Percentiles rank a stretch among this genome's conserved stretches.
Evolutionary conservation across 768 basidiomycete species (phyloP).

Genomic region (Mycena maculata): DNA sequence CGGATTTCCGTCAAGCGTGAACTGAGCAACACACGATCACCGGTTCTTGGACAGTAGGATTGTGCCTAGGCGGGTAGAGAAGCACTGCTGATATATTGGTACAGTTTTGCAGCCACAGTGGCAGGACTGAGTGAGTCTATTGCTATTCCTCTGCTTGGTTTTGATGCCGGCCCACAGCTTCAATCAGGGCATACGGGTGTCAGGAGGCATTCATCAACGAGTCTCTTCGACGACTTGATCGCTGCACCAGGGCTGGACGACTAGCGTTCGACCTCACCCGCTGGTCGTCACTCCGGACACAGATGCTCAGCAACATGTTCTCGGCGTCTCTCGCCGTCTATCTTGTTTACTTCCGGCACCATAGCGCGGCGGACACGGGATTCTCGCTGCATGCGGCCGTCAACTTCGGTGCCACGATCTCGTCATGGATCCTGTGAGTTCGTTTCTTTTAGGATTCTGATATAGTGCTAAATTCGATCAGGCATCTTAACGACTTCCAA

Average conservation of each 20-base stretch:
- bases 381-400: slow-evolving; percentile 67
- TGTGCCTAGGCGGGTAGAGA: slow-evolving; percentile 29
- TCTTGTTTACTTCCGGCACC: slow-evolving; percentile 58
- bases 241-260: slow-evolving; percentile 58
- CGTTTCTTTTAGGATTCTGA: slow-evolving; percentile 49
- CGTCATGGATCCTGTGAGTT: slow-evolving; percentile 45
- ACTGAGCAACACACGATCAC: slow-evolving; percentile 12
- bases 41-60: slow-evolving; percentile 34
- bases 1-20: slow-evolving; percentile 55
- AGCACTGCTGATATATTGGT: neutral
- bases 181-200: slow-evolving; percentile 75
- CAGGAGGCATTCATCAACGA: slow-evolving; percentile 59
- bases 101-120: slow-evolving; percentile 65
- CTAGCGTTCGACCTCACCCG: slow-evolving; percentile 67
- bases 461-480: neutral
- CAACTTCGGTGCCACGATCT: slow-evolving; percentile 25
- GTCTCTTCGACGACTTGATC: slow-evolving; percentile 64
- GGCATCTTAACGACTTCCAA: slow-evolving; percentile 7
- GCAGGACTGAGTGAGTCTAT: slow-evolving; percentile 59
- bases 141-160: neutral
- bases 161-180: slow-evolving; percentile 43
- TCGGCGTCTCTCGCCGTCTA: slow-evolving; percentile 64
- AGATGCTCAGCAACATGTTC: slow-evolving; percentile 8
- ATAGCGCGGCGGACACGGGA: slow-evolving; percentile 58
- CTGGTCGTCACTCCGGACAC: slow-evolving; percentile 53